Evolutionary conservation across 139 green algal genomes (phyloP).

Genomic region (Coelastrella sp.): DNA sequence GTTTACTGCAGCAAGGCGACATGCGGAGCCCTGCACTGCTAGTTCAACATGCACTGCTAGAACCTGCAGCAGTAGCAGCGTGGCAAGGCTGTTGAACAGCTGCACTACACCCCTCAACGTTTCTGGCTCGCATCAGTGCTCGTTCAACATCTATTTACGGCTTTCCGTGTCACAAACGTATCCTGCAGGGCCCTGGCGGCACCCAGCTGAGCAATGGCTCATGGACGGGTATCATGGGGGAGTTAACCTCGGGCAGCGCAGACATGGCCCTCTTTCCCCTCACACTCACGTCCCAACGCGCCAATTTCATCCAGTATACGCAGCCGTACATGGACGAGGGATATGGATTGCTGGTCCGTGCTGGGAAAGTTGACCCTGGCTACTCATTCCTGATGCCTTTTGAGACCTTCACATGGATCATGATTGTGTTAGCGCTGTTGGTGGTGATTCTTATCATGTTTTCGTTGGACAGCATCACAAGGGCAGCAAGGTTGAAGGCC

Average conservation of each 20-base stretch:
- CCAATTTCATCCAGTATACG: constrained; percentile 23
- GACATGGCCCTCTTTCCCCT: constrained; percentile 56
- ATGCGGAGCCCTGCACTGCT: too few relatives aligned
- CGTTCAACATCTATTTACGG: not conserved
- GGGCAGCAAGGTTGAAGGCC: not conserved
- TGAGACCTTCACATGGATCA: not conserved
- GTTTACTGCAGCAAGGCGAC: too few relatives aligned
- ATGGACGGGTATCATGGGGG: constrained; percentile 44
- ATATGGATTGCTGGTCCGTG: constrained; percentile 29
- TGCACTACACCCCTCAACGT: not conserved
- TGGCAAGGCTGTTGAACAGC: too few relatives aligned
- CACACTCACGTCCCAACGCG: constrained; percentile 38
- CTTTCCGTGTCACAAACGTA: not conserved
- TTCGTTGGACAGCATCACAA: not conserved
- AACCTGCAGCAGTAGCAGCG: too few relatives aligned
- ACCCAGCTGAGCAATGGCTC: not conserved
- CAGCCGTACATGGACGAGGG: constrained; percentile 34
- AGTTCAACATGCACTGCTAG: too few relatives aligned
- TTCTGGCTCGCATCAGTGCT: not conserved
- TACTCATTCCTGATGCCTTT: constrained; percentile 37
- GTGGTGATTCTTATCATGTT: not conserved
- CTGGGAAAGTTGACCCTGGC: not conserved
- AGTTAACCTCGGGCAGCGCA: not conserved
- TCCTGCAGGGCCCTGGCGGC: not conserved
- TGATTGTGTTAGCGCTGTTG: constrained; percentile 21